Percentiles rank a stretch among this genome's conserved stretches.
These are phyloP conservation scores for Leccinum sublutescens DNA, from an alignment of 768 basidiomycete genomes.

Conservation along the genomic window DNA sequence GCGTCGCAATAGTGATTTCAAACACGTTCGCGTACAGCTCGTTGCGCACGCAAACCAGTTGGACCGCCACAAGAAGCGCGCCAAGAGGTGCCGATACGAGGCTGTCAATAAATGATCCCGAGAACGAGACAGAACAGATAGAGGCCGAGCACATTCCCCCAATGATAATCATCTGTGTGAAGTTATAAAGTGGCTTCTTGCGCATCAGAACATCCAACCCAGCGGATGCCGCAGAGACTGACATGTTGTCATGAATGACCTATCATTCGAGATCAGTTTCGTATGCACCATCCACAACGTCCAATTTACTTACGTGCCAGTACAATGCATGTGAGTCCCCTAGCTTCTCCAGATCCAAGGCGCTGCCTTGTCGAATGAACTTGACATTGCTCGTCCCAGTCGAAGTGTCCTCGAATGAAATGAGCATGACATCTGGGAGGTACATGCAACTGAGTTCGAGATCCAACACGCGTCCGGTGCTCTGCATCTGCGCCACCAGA, in stretches of 20 bases:
- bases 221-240: constrained; percentile 68
- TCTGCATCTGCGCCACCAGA: constrained; percentile 76
- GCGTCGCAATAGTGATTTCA: constrained; percentile 77
- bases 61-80: constrained; percentile 67
- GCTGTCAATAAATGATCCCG: constrained; percentile 75
- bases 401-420: constrained; percentile 77
- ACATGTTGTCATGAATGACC: constrained; percentile 83
- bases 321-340: constrained; percentile 68
- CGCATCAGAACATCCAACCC: constrained; percentile 75
- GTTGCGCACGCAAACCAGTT: constrained; percentile 68
- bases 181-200: constrained; percentile 55
- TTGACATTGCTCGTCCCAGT: constrained; percentile 83
- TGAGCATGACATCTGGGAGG: constrained; percentile 70
- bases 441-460: constrained; percentile 72
- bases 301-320: constrained; percentile 52
- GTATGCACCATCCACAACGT: neutral
- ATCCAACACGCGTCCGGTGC: constrained; percentile 77
- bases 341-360: constrained; percentile 76
- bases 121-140: constrained; percentile 72
- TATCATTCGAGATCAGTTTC: constrained; percentile 22
- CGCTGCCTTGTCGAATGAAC: constrained; percentile 69
- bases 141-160: constrained; percentile 76
- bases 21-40: constrained; percentile 81
- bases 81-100: constrained; percentile 74
- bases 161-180: constrained; percentile 61